Base-by-base conservation (phyloP, 441 rosid genomes). In the Francoa sonchifolia region DNA sequence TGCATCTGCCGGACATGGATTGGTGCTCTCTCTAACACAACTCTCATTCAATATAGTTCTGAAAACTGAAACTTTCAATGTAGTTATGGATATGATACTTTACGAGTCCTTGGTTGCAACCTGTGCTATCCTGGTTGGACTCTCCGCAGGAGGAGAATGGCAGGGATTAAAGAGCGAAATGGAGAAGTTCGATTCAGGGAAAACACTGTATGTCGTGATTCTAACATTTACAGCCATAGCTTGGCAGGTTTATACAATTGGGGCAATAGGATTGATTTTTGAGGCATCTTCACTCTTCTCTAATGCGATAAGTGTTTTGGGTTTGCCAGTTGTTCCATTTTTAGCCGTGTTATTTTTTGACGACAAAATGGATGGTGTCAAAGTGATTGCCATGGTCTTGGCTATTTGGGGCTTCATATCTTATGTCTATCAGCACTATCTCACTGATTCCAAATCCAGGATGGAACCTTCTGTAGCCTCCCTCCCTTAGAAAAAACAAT, bases 341-440 rank as follows among this genome's bases (percentile, higher is more conserved):
- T 6, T 65, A 4, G 76, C 74, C 3, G 69, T 72, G 43, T 62
- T 78, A 36, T 39, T 76, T 30, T 72, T 85, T 57, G 55, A 57
- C 41, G 89, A 81, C 35, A 58, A 62, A 32, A 74, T 85, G 83
- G 56, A 67, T 32, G 83, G 76, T 9, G 45, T 72, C 9, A 85
- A 81, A 66, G 74, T 36, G 13, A 57, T 78, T 19, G 54, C 93
- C 4, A 62, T 85, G 81, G 50, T 60, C 21, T 25, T 78, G 50
- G 82, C 86, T 8, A 37, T 68, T 6, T 84, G 93, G 95, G 95
- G 93, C 3, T 62, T 76, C 23, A 10, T 59, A 37, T 72, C 77
- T 1, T 72, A 50, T 45, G 58, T 39, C 8, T 76, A 65, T 42
- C 77, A 72, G 55, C 69, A 71, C 6, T 54, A 65, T 44, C 54